These are phyloP conservation scores for Fusarium sp. DNA, from an alignment of 2,329 filamentous ascomycete genomes.

Conservation along the genomic window DNA sequence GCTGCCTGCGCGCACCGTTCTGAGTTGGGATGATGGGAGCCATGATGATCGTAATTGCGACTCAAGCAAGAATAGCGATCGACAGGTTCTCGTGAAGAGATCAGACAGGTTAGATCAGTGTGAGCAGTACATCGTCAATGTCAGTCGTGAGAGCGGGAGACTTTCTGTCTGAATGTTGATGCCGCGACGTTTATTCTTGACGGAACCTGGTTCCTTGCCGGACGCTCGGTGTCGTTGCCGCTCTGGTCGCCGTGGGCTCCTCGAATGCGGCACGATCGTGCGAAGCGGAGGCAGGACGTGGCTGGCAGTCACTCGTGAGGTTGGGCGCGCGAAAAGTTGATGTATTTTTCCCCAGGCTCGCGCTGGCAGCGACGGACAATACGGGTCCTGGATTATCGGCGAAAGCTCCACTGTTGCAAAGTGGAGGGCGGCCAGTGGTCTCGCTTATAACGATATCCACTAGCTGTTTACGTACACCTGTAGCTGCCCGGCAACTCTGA, in stretches of 20 bases:
- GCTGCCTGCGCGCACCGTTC: slow-evolving; percentile 59
- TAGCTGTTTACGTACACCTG: slow-evolving; percentile 25
- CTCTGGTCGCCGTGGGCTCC: not conserved
- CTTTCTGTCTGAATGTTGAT: slow-evolving; percentile 4
- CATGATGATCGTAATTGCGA: slow-evolving; percentile 30
- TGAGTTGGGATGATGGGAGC: slow-evolving; percentile 42
- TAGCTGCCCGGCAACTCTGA: slow-evolving; percentile 38
- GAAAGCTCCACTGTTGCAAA: slow-evolving; percentile 13
- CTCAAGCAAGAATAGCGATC: not conserved
- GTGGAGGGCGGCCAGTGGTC: slow-evolving; percentile 5
- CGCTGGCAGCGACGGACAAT: slow-evolving; percentile 15
- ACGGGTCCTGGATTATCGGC: slow-evolving; percentile 10
- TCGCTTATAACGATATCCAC: slow-evolving; percentile 11
- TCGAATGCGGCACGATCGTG: slow-evolving; percentile 7
- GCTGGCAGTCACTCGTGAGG: slow-evolving; percentile 15
- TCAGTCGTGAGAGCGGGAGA: slow-evolving; percentile 20
- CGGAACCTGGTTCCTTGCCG: slow-evolving; percentile 12
- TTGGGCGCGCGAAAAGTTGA: slow-evolving; percentile 35
- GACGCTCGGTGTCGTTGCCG: not conserved
- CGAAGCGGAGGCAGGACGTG: not conserved
- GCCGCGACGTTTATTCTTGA: not conserved
- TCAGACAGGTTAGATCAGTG: slow-evolving; percentile 34
- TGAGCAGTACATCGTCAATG: slow-evolving; percentile 44
- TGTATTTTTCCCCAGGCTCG: slow-evolving; percentile 43
- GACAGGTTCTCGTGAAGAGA: slow-evolving; percentile 17